Evolutionary conservation across 2,329 filamentous ascomycete species (phyloP).

Genomic region (Aspergillus aculeatus): DNA sequence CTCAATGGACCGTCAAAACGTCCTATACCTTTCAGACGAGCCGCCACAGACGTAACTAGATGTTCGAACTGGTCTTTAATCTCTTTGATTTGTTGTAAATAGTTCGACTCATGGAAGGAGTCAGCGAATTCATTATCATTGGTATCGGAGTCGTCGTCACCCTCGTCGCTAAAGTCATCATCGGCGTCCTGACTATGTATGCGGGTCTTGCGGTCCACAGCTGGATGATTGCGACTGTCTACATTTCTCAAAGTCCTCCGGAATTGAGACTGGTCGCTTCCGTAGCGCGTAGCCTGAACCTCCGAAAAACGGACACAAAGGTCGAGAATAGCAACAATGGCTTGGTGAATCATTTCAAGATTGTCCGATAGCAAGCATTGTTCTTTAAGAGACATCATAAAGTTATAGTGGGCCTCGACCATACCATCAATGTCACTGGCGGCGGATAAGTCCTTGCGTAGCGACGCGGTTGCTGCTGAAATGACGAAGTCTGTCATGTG

Average conservation of each 20-base stretch:
- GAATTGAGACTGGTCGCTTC: constrained; percentile 37
- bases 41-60: constrained; percentile 67
- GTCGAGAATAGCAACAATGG: constrained; percentile 74
- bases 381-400: constrained; percentile 61
- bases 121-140: constrained; percentile 30
- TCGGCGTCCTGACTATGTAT: constrained; percentile 24
- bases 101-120: constrained; percentile 43
- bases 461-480: constrained; percentile 55
- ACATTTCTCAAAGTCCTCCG: constrained; percentile 15
- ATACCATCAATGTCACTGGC: constrained; percentile 78
- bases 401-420: constrained; percentile 66
- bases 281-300: constrained; percentile 47
- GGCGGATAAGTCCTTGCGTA: constrained; percentile 57
- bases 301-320: constrained; percentile 69
- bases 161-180: constrained; percentile 25
- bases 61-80: constrained; percentile 64
- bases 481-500: constrained; percentile 76
- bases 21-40: constrained; percentile 71
- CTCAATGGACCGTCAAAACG: constrained; percentile 68
- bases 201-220: background rate
- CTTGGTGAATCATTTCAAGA: constrained; percentile 68
- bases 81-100: constrained; percentile 53
- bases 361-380: constrained; percentile 69
- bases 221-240: background rate
- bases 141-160: constrained; percentile 26